Evolutionary conservation across 306 rosid species (phyloP).

Genomic region (Lupinus albus): DNA sequence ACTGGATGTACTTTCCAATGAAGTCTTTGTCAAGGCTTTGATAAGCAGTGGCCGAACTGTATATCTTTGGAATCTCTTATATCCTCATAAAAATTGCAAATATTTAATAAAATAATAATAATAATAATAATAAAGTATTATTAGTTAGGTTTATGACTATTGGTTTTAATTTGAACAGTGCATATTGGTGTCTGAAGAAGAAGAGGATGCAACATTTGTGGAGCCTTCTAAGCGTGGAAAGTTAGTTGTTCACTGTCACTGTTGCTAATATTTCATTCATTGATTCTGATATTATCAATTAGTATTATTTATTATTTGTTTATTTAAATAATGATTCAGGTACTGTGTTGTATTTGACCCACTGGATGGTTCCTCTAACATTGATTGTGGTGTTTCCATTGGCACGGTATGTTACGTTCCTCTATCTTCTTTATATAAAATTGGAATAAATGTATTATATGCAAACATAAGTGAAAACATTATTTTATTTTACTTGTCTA

Average conservation of each 20-base stretch:
- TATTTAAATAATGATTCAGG: slow-evolving; percentile 47
- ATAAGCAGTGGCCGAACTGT: slow-evolving; percentile 94
- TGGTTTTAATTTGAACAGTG: slow-evolving; percentile 52
- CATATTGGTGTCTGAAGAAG: slow-evolving; percentile 97
- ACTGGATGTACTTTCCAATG: slow-evolving; percentile 93
- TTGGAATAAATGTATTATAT: too few relatives aligned
- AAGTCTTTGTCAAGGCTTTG: slow-evolving; percentile 91
- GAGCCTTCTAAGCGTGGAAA: slow-evolving; percentile 63
- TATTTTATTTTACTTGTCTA: slow-evolving; percentile 1
- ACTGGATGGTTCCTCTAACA: slow-evolving; percentile 49
- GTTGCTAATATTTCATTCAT: slow-evolving; percentile 7
- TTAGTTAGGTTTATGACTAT: background rate
- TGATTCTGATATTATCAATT: background rate
- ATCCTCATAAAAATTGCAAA: too few relatives aligned
- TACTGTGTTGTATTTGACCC: slow-evolving; percentile 86
- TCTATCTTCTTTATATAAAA: background rate
- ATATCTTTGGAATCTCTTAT: slow-evolving; percentile 34
- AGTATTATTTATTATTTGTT: background rate
- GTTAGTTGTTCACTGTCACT: slow-evolving; percentile 44
- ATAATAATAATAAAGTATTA: too few relatives aligned
- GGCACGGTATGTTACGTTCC: slow-evolving; percentile 68
- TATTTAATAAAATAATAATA: too few relatives aligned
- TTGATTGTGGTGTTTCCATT: slow-evolving; percentile 50
- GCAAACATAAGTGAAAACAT: too few relatives aligned
- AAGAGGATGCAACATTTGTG: slow-evolving; percentile 82